Conservation (phyloP, 176 grass and related monocot genomes). For the Phoenix dactylifera region DNA sequence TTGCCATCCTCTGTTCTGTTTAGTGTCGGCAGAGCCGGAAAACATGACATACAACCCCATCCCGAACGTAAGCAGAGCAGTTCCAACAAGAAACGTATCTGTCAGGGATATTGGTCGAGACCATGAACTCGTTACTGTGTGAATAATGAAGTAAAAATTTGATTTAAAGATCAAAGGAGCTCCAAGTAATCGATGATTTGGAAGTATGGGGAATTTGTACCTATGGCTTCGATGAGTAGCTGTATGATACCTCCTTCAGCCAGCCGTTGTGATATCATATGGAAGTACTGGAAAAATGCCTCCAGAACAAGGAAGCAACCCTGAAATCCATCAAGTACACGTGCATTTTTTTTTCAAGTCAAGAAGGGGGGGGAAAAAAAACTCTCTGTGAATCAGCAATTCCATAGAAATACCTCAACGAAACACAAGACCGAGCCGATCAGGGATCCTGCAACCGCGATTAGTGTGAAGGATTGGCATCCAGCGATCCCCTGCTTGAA, state of each 20-base stretch:
- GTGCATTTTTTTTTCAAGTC: too few species aligned
- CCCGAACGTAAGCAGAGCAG: slow-evolving; percentile 74
- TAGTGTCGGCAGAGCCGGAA: slow-evolving; percentile 14
- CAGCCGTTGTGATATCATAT: slow-evolving; percentile 18
- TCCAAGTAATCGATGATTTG: too few species aligned
- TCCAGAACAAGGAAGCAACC: slow-evolving; percentile 52
- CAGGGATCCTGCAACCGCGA: slow-evolving; percentile 72
- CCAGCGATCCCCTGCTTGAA: slow-evolving; percentile 36
- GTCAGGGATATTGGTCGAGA: slow-evolving; percentile 3
- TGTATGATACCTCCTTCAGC: slow-evolving; percentile 46
- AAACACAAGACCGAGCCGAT: slow-evolving; percentile 77
- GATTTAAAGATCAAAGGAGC: too few species aligned
- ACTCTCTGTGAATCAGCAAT: background rate
- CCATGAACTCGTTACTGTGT: background rate
- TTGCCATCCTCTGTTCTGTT: slow-evolving; percentile 26
- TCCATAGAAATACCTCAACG: slow-evolving; percentile 35
- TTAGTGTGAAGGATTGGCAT: slow-evolving; percentile 58
- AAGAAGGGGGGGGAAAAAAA: too few species aligned
- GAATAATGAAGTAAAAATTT: background rate
- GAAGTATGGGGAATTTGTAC: slow-evolving; percentile 7
- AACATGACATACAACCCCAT: slow-evolving; percentile 72
- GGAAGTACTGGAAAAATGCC: slow-evolving; percentile 46
- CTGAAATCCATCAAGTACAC: slow-evolving; percentile 13
- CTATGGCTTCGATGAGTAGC: slow-evolving; percentile 51
- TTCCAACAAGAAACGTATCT: slow-evolving; percentile 91